Evolutionary conservation across 345 rosid genomes (phyloP).

Genomic region (Brassica nigra): DNA sequence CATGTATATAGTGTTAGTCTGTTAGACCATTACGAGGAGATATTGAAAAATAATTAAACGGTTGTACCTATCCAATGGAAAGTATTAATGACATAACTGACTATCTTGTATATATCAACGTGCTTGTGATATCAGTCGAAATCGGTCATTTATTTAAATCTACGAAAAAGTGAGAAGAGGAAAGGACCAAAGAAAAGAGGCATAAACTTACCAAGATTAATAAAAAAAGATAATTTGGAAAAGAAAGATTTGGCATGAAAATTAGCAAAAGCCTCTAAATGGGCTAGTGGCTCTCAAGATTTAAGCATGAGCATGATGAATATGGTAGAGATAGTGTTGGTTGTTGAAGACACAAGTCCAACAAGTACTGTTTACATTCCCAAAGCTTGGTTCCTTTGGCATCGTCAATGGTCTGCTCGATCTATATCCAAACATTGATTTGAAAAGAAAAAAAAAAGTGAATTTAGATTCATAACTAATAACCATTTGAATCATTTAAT

Average conservation of each 20-base stretch:
- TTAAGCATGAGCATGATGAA: slow-evolving; percentile 51
- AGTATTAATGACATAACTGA: background rate
- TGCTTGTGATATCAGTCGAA: background rate
- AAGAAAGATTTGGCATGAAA: background rate
- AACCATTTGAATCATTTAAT: background rate
- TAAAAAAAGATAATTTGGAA: background rate
- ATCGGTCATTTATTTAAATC: background rate
- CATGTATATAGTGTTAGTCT: too few species aligned
- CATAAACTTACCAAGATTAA: background rate
- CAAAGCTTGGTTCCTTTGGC: slow-evolving; percentile 75
- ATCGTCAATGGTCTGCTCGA: slow-evolving; percentile 70
- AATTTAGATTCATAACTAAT: background rate
- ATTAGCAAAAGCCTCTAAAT: slow-evolving; percentile 18
- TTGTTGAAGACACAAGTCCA: slow-evolving; percentile 57
- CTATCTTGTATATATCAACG: background rate
- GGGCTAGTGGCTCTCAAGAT: slow-evolving; percentile 13
- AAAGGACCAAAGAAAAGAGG: background rate
- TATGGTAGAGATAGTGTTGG: slow-evolving; percentile 47
- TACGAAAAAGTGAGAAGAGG: background rate
- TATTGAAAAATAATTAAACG: background rate
- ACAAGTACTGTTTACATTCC: slow-evolving; percentile 51
- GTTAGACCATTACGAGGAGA: background rate
- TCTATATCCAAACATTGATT: slow-evolving; percentile 42
- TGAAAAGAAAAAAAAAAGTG: background rate
- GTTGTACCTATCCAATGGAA: background rate